phyloP scores from a whole-genome alignment of 2,329 filamentous ascomycete genomes.

The Fusarium goolgardi region DNA sequence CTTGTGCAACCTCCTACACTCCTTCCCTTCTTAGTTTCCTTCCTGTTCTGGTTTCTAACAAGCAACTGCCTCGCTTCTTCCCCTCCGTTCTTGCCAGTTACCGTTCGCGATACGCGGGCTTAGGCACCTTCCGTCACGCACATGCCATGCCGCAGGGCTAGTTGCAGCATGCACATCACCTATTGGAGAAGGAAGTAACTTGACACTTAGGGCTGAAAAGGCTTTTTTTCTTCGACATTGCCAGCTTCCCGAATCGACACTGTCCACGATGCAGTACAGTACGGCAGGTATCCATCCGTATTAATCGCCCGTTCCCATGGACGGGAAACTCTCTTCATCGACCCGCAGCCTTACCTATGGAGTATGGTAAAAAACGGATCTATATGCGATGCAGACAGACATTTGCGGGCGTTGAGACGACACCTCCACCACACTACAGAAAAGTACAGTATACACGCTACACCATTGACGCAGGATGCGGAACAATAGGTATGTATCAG shows the following conservation, averaged over 20 bases:
- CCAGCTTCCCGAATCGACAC: conserved; percentile 21
- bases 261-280: conserved; percentile 12
- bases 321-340: conserved; percentile 5
- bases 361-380: neutral
- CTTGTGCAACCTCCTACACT: conserved; percentile 28
- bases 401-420: conserved; percentile 16
- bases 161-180: conserved; percentile 42
- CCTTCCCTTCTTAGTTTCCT: conserved; percentile 28
- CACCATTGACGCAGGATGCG: conserved; percentile 24
- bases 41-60: conserved; percentile 32
- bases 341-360: conserved; percentile 11
- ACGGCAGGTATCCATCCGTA: conserved; percentile 2
- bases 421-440: neutral
- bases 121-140: conserved; percentile 35
- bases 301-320: neutral
- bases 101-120: conserved; percentile 37
- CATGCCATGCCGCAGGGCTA: conserved; percentile 37
- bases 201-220: conserved; percentile 39
- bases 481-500: conserved; percentile 9
- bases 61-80: conserved; percentile 27
- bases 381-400: conserved; percentile 2
- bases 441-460: conserved; percentile 6
- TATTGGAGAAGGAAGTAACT: conserved; percentile 34
- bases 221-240: conserved; percentile 11
- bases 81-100: conserved; percentile 38